Base-by-base conservation (phyloP, 306 rosid genomes). In the Abrus pulchellus region DNA sequence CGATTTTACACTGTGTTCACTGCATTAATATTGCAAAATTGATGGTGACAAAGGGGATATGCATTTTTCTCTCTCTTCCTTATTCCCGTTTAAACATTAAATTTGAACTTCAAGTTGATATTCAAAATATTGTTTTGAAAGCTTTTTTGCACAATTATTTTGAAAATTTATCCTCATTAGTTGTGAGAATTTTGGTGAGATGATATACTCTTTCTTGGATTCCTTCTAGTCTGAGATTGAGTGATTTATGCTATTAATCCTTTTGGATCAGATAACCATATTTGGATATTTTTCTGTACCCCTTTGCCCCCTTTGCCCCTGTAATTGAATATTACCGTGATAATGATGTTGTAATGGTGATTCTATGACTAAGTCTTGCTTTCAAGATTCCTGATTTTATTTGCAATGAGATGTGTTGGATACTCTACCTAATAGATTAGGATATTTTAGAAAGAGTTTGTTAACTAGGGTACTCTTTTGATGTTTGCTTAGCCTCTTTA, bases 361-460 rank as follows among this genome's bases (percentile, higher is more conserved):
- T 53, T 76, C 30, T 41, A 30, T 45, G 12, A 38, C 30, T 29
- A 33, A 49, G 2, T 47, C 14, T 60, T 60, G 66, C 36, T 80
- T 41, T 71, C 65, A 49, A 49, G 70, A n/a, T 71, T 49, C 32
- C 53, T 59, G 52, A 48, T 47, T 60, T 63, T n/a, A 62, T 80
- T 30, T 9, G 4, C 38, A 13, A n/a, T 71, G 47, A 43, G 45
- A 61, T 6, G 48, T 36, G 43, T 60, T 71, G 29, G 62, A 55
- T 5, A 41, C 12, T 71, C 56, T 14, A 5, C 20, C 57, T 43
- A 5, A 28, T 60, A 60, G 43, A 47, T 80, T 50, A 71, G 44
- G 66, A 56, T 40, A 36, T 3, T 72, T 29, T 5, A 27, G 55
- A 49, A 38, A 61, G 73, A 34, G 30, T 7, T 7, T 29, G 29